These are phyloP conservation scores for Pholiota conissans DNA, from an alignment of 768 basidiomycete genomes.

Conservation along the genomic window DNA sequence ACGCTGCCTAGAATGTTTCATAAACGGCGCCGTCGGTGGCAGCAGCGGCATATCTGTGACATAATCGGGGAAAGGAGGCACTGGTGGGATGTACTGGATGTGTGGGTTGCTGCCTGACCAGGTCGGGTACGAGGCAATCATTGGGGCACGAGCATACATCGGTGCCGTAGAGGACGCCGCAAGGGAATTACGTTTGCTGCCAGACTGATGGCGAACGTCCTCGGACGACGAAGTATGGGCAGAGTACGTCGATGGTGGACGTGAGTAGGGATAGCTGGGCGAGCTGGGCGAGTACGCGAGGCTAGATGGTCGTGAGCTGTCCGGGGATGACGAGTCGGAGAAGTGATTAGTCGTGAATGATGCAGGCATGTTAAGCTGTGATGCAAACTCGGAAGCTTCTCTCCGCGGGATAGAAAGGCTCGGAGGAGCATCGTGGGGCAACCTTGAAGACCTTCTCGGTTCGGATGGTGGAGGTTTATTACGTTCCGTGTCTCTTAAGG, in stretches of 20 bases:
- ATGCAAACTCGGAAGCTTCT: conserved; percentile 45
- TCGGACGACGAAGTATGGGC: conserved; percentile 56
- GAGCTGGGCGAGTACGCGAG: conserved; percentile 34
- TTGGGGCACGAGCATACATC: conserved; percentile 24
- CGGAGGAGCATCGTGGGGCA: conserved; percentile 33
- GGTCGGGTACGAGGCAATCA: conserved; percentile 32
- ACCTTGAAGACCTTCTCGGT: conserved; percentile 37
- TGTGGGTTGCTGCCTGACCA: conserved; percentile 42
- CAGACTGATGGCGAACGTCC: conserved; percentile 44
- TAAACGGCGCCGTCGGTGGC: conserved; percentile 74
- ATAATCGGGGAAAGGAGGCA: conserved; percentile 43
- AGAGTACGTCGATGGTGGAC: conserved; percentile 59
- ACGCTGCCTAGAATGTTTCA: conserved; percentile 58
- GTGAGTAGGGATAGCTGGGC: conserved; percentile 39
- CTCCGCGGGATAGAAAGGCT: conserved; percentile 37
- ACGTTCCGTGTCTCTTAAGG: conserved; percentile 42
- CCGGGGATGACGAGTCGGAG: conserved; percentile 44
- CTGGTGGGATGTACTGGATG: conserved; percentile 35
- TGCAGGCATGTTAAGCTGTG: conserved; percentile 26
- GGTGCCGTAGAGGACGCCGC: conserved; percentile 20
- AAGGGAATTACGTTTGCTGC: conserved; percentile 41
- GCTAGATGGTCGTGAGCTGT: conserved; percentile 52
- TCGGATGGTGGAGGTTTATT: conserved; percentile 33
- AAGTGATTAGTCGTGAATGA: conserved; percentile 24
- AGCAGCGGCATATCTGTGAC: conserved; percentile 67